Evolutionary conservation across 129 eudicot species (phyloP).

Genomic region (Saposhnikovia divaricata): DNA sequence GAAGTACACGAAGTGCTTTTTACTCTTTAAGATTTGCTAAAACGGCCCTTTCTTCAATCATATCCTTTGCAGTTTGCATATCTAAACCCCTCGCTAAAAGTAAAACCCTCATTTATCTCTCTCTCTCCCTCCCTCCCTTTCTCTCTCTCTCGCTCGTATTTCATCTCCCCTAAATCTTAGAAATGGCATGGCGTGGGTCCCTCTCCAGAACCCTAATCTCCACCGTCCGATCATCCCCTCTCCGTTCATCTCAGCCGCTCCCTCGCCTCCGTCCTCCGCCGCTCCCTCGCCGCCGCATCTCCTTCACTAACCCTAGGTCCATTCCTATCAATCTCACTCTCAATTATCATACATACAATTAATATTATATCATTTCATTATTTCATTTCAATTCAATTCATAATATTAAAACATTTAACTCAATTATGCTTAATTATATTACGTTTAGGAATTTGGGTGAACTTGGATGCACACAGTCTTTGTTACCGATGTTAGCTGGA

Average conservation of each 20-base stretch:
- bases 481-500: constrained; percentile 57
- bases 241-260: constrained; percentile 51
- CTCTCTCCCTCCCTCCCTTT: too few species aligned
- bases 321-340: not conserved
- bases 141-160: not conserved
- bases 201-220: constrained; percentile 63
- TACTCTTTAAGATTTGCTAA: too few species aligned
- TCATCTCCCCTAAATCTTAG: not conserved
- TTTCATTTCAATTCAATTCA: not conserved
- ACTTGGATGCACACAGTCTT: constrained; percentile 66
- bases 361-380: too few species aligned
- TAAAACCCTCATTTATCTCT: not conserved
- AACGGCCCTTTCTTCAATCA: too few species aligned
- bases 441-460: constrained; percentile 64
- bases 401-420: too few species aligned
- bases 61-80: too few species aligned
- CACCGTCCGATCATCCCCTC: constrained; percentile 54
- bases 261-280: constrained; percentile 54
- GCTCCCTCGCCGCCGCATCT: constrained; percentile 27
- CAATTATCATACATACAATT: too few species aligned
- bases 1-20: too few species aligned
- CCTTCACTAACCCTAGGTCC: constrained; percentile 36
- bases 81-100: not conserved
- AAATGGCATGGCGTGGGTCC: constrained; percentile 94
- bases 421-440: not conserved